These are phyloP conservation scores for Silene conica DNA, from an alignment of 148 eudicot genomes.

Conservation along the genomic window DNA sequence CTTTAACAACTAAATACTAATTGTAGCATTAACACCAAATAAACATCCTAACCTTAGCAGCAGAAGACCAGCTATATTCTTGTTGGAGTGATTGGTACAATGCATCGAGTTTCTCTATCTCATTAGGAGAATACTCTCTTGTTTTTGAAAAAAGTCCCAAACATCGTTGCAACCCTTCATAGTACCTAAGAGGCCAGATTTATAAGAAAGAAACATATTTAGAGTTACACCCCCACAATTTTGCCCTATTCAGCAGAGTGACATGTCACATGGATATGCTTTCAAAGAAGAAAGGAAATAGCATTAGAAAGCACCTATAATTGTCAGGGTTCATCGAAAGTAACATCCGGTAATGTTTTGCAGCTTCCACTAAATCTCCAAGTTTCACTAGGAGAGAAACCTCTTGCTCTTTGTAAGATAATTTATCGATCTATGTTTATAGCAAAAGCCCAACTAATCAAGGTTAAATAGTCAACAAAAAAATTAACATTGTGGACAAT, in stretches of 20 bases:
- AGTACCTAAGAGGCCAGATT: constrained; percentile 47
- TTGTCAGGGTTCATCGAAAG: constrained; percentile 97
- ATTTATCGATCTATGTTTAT: constrained; percentile 67
- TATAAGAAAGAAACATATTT: background rate
- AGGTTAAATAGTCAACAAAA: constrained; percentile 3
- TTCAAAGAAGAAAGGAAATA: constrained; percentile 8
- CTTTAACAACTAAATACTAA: background rate
- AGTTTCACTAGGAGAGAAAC: constrained; percentile 87
- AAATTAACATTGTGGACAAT: background rate
- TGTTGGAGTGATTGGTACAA: constrained; percentile 71
- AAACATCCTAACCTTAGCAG: constrained; percentile 65
- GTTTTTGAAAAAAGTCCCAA: constrained; percentile 61
- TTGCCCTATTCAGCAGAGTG: background rate
- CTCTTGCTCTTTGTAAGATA: constrained; percentile 80
- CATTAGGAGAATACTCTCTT: constrained; percentile 57
- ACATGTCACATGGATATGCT: background rate
- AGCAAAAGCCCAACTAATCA: constrained; percentile 15
- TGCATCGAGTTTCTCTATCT: constrained; percentile 60
- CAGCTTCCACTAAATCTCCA: constrained; percentile 66
- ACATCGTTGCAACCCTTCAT: constrained; percentile 94
- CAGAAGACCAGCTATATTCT: constrained; percentile 81
- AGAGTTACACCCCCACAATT: background rate
- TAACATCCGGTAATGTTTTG: constrained; percentile 53
- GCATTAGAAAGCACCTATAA: constrained; percentile 58
- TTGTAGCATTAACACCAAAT: background rate